Conservation (phyloP, 768 basidiomycete species). For the Pleurotus tuoliensis region DNA sequence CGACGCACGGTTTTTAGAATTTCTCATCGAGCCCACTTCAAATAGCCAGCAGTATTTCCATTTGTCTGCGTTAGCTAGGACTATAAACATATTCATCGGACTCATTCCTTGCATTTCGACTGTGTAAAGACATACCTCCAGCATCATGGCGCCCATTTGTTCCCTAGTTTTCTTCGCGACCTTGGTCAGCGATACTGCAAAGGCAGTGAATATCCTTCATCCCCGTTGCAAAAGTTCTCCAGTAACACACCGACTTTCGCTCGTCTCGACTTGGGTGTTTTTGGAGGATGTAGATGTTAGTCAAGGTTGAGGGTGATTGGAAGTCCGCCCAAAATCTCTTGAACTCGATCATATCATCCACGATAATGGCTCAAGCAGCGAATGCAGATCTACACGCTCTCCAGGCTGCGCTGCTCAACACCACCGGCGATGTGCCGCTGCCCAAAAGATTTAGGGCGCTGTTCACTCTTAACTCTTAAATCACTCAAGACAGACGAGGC, state of each 20-base stretch:
- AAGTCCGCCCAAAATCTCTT: constrained; percentile 47
- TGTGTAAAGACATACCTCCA: constrained; percentile 49
- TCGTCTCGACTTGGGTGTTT: constrained; percentile 88
- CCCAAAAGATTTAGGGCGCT: constrained; percentile 88
- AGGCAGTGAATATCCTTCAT: constrained; percentile 11
- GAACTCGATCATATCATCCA: constrained; percentile 22
- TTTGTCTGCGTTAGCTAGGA: constrained; percentile 81
- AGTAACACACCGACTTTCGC: constrained; percentile 72
- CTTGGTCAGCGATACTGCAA: constrained; percentile 86
- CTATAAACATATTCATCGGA: constrained; percentile 25
- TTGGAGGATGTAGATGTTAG: constrained; percentile 19
- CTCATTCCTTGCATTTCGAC: background rate
- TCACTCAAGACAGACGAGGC: constrained; percentile 75
- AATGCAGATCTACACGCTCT: constrained; percentile 61
- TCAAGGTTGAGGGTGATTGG: constrained; percentile 25
- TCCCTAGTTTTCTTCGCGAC: constrained; percentile 91
- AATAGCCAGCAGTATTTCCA: constrained; percentile 97
- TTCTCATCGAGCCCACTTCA: constrained; percentile 93
- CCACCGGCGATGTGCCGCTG: constrained; percentile 63
- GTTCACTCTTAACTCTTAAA: constrained; percentile 79
- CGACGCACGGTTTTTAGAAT: constrained; percentile 90
- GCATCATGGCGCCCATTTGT: constrained; percentile 81
- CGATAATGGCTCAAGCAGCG: constrained; percentile 28
- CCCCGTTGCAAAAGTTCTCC: constrained; percentile 6
- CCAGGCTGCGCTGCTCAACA: constrained; percentile 76